Conservation (phyloP, 2,329 filamentous ascomycete genomes). For the Grosmannia huntii region DNA sequence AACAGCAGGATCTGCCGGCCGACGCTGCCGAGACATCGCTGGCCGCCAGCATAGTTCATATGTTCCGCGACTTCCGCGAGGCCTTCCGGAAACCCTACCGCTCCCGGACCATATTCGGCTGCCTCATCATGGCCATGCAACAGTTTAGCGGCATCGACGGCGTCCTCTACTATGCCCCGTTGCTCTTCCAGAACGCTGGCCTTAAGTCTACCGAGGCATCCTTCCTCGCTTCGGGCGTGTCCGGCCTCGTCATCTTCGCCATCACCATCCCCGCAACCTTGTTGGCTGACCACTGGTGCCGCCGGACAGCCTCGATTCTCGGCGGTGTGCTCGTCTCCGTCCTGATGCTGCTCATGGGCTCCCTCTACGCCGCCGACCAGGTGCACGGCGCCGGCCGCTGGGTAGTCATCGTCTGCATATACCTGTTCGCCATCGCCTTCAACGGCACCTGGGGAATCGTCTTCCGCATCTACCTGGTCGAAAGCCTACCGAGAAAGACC, state of each 20-base stretch:
- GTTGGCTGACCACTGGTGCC: constrained; percentile 42
- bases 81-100: constrained; percentile 26
- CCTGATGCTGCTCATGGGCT: constrained; percentile 40
- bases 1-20: constrained; percentile 12
- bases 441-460: constrained; percentile 38
- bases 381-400: constrained; percentile 30
- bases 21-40: constrained; percentile 16
- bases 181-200: constrained; percentile 47
- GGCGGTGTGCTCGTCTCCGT: constrained; percentile 37
- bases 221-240: constrained; percentile 46
- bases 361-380: constrained; percentile 31
- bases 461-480: constrained; percentile 39
- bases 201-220: constrained; percentile 36
- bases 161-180: constrained; percentile 47
- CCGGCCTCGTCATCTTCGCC: constrained; percentile 41
- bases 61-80: constrained; percentile 19
- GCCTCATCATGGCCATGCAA: constrained; percentile 46
- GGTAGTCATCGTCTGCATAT: constrained; percentile 38
- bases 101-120: constrained; percentile 34
- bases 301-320: constrained; percentile 37
- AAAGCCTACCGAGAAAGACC: constrained; percentile 42
- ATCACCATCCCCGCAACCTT: constrained; percentile 40
- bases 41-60: constrained; percentile 17
- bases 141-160: constrained; percentile 48
- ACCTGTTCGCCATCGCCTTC: constrained; percentile 33